A percentile compares a stretch with the other conserved stretches of the same genome.
Evolutionary conservation across 2,329 filamentous ascomycete species (phyloP).

Genomic region (Cryphonectria radicalis): DNA sequence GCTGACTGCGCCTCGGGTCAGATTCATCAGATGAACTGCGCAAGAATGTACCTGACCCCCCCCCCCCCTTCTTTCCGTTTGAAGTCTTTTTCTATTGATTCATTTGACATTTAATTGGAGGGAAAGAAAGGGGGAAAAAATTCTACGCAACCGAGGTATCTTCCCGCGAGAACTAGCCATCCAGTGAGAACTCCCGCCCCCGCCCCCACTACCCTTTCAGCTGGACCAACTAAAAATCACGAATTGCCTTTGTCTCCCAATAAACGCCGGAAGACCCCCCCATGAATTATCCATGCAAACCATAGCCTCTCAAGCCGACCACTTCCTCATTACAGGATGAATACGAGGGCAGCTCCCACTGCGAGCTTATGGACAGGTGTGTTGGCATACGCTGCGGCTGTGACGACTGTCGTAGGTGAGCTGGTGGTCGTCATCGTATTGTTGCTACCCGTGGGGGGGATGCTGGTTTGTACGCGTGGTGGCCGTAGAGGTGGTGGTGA

Average conservation of each 20-base stretch:
- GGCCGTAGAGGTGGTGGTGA: background rate
- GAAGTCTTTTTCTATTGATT: background rate
- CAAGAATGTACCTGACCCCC: background rate
- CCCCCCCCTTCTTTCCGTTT: background rate
- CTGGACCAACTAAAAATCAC: background rate
- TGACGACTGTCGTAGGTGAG: constrained; percentile 7
- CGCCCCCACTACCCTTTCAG: background rate
- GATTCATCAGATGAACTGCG: background rate
- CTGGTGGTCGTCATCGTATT: constrained; percentile 10
- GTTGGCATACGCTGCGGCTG: constrained; percentile 19
- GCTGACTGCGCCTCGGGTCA: background rate
- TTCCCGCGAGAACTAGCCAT: background rate
- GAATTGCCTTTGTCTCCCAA: background rate
- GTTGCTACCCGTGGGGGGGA: constrained; percentile 3
- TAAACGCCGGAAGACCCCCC: background rate
- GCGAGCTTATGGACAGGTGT: constrained; percentile 17
- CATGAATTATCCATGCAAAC: background rate
- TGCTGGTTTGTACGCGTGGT: constrained; percentile 14
- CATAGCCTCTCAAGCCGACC: background rate
- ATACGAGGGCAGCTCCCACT: constrained; percentile 21
- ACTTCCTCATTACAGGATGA: constrained; percentile 11
- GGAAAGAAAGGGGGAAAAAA: background rate
- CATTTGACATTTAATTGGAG: background rate
- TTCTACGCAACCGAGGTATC: background rate
- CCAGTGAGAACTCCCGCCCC: background rate